Evolutionary conservation across 495 filamentous ascomycete species (phyloP).

Genomic region (Aspergillus nidulans): DNA sequence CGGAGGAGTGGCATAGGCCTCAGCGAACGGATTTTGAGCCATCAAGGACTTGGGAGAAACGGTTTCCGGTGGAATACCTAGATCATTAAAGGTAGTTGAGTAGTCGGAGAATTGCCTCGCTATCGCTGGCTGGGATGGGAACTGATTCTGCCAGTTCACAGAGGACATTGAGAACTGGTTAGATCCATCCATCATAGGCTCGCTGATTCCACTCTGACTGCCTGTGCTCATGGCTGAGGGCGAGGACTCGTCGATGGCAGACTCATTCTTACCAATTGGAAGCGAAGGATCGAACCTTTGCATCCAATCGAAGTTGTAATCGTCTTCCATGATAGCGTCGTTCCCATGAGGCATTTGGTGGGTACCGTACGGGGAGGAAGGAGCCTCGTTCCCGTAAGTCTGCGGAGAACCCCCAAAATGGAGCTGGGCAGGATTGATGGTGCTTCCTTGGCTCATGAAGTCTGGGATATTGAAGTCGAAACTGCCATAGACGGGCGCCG

Average conservation of each 20-base stretch:
- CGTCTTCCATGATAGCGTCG: conserved; percentile 61
- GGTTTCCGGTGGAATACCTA: conserved; percentile 41
- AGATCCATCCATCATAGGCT: conserved; percentile 84
- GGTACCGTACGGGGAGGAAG: conserved; percentile 69
- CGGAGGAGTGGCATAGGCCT: conserved; percentile 52
- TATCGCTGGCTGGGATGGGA: conserved; percentile 58
- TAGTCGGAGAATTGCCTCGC: conserved; percentile 60
- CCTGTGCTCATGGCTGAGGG: conserved; percentile 91
- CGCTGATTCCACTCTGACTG: conserved; percentile 87
- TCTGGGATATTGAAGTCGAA: conserved; percentile 73
- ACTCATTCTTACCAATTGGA: conserved; percentile 67
- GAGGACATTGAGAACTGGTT: conserved; percentile 55
- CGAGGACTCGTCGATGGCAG: conserved; percentile 84
- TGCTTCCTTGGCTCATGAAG: conserved; percentile 66
- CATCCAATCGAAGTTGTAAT: conserved; percentile 81
- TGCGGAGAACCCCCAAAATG: conserved; percentile 85
- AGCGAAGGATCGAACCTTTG: conserved; percentile 73
- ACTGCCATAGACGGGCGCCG: conserved; percentile 68
- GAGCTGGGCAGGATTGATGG: conserved; percentile 93
- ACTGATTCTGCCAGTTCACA: conserved; percentile 60
- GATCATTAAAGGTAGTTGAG: conserved; percentile 37
- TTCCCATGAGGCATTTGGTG: conserved; percentile 49
- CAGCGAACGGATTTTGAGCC: conserved; percentile 42
- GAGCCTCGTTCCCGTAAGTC: conserved; percentile 58
- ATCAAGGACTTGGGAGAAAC: conserved; percentile 47